Evolutionary conservation across 441 rosid genomes (phyloP).

Genomic region (Eruca vesicaria): DNA sequence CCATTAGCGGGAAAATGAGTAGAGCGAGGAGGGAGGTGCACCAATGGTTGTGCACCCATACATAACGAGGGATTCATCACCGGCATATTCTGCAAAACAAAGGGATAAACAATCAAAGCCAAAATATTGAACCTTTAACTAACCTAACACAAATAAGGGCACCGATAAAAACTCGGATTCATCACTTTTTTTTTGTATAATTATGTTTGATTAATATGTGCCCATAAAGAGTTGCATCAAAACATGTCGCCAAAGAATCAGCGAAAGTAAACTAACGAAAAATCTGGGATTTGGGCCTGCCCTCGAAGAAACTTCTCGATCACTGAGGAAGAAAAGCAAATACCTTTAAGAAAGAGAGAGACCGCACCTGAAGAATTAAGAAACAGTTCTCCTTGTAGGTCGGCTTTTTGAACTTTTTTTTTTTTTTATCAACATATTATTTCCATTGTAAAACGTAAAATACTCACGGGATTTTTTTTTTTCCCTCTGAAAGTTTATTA

Average conservation of each 20-base stretch:
- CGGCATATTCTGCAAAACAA: constrained; percentile 14
- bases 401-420: no score
- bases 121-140: neutral
- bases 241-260: no score
- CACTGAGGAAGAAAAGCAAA: neutral
- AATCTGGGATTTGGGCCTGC: no score
- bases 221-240: no score
- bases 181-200: neutral
- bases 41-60: constrained; percentile 13
- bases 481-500: no score
- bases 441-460: no score
- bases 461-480: no score
- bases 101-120: neutral
- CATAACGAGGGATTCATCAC: constrained; percentile 12
- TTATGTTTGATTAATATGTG: neutral
- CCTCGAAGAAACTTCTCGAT: constrained; percentile 2
- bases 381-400: no score
- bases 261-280: no score
- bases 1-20: neutral
- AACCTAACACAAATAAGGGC: no score
- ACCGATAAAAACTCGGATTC: neutral
- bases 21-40: constrained; percentile 16
- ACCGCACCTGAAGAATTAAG: constrained; percentile 1
- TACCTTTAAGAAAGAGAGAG: neutral
- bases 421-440: no score